A percentile compares a stretch with the other conserved stretches of the same genome.
phyloP scores from a whole-genome alignment of 257 asterid species.

The Pogostemon cablin region DNA sequence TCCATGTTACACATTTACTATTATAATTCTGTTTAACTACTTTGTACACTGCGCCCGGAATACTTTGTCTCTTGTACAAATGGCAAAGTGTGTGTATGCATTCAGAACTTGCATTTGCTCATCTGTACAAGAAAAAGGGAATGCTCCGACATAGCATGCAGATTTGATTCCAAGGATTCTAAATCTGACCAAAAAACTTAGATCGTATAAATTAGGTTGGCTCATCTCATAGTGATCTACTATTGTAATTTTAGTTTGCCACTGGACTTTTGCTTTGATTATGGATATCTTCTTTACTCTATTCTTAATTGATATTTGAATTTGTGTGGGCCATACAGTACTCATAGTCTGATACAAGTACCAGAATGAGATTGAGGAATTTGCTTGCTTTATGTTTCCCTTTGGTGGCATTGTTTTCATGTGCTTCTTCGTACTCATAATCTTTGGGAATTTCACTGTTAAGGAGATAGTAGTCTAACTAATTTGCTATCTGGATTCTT shows the following conservation, averaged over 20 bases:
- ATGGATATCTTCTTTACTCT: background rate
- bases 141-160: constrained; percentile 1
- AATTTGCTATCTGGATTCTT: background rate
- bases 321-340: background rate
- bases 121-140: background rate
- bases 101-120: background rate
- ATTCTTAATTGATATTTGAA: background rate
- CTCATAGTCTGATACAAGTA: background rate
- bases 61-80: background rate
- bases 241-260: background rate
- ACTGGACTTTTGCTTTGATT: background rate
- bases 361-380: background rate
- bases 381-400: background rate
- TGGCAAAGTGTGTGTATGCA: background rate
- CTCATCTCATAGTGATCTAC: background rate
- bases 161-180: background rate
- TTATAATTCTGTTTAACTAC: background rate
- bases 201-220: background rate
- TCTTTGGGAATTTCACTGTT: background rate
- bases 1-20: background rate
- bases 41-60: background rate
- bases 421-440: background rate
- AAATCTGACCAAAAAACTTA: background rate
- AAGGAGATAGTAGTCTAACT: background rate
- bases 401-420: background rate